Evolutionary conservation across 2,329 filamentous ascomycete genomes (phyloP).

Genomic region (Davidsoniella neocaledoniae): DNA sequence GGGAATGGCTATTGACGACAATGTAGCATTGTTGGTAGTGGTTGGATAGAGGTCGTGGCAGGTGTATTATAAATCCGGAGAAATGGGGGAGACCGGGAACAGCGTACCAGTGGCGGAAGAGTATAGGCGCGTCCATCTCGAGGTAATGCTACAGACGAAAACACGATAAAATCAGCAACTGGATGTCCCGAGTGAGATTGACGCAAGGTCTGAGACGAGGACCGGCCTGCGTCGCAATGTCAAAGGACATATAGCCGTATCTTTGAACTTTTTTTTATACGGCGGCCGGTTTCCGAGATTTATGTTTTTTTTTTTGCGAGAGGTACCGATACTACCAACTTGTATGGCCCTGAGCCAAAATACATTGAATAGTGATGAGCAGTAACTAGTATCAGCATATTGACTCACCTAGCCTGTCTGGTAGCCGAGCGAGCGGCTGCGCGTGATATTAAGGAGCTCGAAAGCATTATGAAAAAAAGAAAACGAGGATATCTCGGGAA

Average conservation of each 20-base stretch:
- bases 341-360: too few species aligned
- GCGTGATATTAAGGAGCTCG: constrained; percentile 43
- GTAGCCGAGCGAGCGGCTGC: constrained; percentile 40
- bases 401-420: constrained; percentile 28
- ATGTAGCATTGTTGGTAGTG: not conserved
- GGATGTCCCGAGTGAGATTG: not conserved
- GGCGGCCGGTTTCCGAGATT: not conserved
- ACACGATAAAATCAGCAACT: constrained; percentile 3
- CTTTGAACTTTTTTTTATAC: not conserved
- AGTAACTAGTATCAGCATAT: not conserved
- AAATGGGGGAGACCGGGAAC: constrained; percentile 1
- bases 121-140: constrained; percentile 41
- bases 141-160: constrained; percentile 13
- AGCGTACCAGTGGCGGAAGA: constrained; percentile 39
- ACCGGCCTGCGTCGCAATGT: too few species aligned
- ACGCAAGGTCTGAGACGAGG: not conserved
- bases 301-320: not conserved
- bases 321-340: not conserved
- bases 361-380: not conserved
- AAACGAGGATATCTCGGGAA: constrained; percentile 5
- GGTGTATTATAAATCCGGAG: not conserved
- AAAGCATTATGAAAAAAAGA: constrained; percentile 33
- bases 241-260: too few species aligned
- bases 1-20: not conserved
- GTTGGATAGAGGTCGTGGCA: not conserved